Conservation (phyloP, 331 rosid genomes). For the Pyrus hybrid region DNA sequence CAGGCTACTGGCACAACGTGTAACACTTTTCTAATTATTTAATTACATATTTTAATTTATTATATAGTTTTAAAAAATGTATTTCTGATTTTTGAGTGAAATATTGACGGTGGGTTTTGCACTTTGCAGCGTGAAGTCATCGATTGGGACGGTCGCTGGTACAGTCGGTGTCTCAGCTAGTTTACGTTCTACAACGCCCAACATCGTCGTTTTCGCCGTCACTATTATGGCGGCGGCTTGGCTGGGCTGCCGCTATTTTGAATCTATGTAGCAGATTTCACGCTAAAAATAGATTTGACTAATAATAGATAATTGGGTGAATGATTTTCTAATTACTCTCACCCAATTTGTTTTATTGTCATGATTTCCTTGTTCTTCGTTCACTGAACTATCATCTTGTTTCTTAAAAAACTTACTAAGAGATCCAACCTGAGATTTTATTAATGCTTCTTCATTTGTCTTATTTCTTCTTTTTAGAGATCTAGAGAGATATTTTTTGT, state of each 20-base stretch:
- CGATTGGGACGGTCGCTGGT: conserved; percentile 35
- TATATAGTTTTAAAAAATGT: not conserved
- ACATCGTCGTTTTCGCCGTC: not conserved
- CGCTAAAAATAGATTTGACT: not conserved
- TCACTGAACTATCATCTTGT: too few relatives aligned
- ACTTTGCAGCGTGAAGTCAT: conserved; percentile 67
- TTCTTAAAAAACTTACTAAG: too few relatives aligned
- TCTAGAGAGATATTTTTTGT: too few relatives aligned
- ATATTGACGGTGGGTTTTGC: not conserved
- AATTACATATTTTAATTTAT: not conserved
- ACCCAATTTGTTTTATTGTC: too few relatives aligned
- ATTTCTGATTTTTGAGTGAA: not conserved
- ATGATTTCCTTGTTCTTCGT: too few relatives aligned
- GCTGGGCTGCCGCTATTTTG: conserved; percentile 12
- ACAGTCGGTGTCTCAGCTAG: conserved; percentile 29
- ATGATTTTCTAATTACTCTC: too few relatives aligned
- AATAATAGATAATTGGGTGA: too few relatives aligned
- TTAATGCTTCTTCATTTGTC: too few relatives aligned
- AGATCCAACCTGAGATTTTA: too few relatives aligned
- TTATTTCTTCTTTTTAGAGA: too few relatives aligned
- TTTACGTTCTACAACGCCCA: not conserved
- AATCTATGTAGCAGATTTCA: not conserved
- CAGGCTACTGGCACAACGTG: not conserved
- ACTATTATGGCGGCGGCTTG: conserved; percentile 20
- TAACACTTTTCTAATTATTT: not conserved